Evolutionary conservation across 345 rosid species (phyloP).

Genomic region (Moricandia moricandioides): DNA sequence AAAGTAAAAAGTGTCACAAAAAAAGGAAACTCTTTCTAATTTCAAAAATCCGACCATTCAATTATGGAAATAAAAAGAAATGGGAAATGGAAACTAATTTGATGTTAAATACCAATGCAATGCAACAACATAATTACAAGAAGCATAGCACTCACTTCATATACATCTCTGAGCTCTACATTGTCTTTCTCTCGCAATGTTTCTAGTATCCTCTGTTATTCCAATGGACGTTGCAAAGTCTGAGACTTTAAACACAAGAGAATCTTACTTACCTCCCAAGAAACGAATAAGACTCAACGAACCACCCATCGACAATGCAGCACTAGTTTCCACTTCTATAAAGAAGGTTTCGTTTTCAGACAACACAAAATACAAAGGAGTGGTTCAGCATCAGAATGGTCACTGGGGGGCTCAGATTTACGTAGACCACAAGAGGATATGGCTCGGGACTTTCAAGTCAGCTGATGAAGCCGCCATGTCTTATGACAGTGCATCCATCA

Average conservation of each 20-base stretch:
- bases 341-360: background rate
- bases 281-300: background rate
- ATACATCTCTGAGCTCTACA: background rate
- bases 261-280: slow-evolving; percentile 9
- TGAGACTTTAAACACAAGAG: background rate
- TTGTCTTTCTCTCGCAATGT: background rate
- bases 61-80: background rate
- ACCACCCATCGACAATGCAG: background rate
- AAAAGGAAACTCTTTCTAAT: background rate
- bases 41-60: background rate
- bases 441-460: slow-evolving; percentile 66
- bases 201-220: background rate
- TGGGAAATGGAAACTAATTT: background rate
- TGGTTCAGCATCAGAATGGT: slow-evolving; percentile 49
- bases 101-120: background rate
- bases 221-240: background rate
- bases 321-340: background rate
- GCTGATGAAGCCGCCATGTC: slow-evolving; percentile 55
- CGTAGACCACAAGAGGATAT: slow-evolving; percentile 12
- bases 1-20: background rate
- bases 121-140: background rate
- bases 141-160: background rate
- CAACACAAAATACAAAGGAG: slow-evolving; percentile 40
- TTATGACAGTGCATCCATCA: slow-evolving; percentile 55
- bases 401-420: slow-evolving; percentile 65